A percentile compares a stretch with the other conserved stretches of the same genome.
Conservation (phyloP, 306 rosid species). For the Citrullus mucosospermus region DNA sequence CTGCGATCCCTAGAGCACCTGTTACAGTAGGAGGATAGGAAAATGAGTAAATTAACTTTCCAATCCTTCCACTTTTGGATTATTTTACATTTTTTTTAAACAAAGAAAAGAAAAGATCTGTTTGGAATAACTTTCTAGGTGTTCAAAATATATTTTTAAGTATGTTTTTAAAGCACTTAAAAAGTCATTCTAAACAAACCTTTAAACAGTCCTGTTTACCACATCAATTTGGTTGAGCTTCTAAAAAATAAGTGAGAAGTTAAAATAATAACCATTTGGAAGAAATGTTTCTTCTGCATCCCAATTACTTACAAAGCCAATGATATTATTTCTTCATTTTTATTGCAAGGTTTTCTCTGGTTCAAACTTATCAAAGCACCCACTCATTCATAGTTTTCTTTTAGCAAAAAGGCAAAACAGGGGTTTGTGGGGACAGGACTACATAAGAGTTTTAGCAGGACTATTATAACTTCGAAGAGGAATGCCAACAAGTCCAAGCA, state of each 20-base stretch:
- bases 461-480: not conserved
- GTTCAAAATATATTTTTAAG: too few relatives aligned
- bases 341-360: not conserved
- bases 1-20: slow-evolving; percentile 75
- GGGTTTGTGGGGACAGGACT: not conserved
- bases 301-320: not conserved
- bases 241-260: not conserved
- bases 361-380: not conserved
- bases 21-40: not conserved
- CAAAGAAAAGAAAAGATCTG: too few relatives aligned
- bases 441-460: not conserved
- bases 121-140: too few relatives aligned
- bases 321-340: not conserved
- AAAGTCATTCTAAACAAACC: too few relatives aligned
- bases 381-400: not conserved
- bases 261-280: not conserved
- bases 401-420: not conserved
- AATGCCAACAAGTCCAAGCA: not conserved
- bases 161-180: too few relatives aligned
- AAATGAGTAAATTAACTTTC: not conserved
- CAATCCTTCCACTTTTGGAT: not conserved
- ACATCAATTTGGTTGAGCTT: not conserved
- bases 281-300: not conserved
- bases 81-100: not conserved
- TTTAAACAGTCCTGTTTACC: too few relatives aligned